These are phyloP conservation scores for Leccinum obscurum DNA, from an alignment of 768 basidiomycete genomes.

Conservation along the genomic window DNA sequence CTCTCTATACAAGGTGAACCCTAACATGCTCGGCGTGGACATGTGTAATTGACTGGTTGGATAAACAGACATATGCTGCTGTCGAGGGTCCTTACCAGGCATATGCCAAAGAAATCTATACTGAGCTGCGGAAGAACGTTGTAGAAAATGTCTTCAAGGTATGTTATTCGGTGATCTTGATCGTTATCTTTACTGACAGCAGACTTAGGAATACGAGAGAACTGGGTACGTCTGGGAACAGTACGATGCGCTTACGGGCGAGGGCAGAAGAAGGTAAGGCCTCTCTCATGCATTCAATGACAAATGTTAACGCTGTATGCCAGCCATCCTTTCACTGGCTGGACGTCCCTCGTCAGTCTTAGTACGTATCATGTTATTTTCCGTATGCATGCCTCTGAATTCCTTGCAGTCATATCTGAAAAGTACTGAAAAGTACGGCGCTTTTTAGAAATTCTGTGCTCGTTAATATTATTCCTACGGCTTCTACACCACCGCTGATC, in stretches of 20 bases:
- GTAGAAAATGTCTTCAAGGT: conserved; percentile 81
- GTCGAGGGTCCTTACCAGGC: conserved; percentile 80
- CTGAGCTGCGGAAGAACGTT: conserved; percentile 76
- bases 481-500: background rate
- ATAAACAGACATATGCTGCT: conserved; percentile 66
- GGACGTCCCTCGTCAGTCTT: conserved; percentile 87
- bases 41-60: conserved; percentile 3
- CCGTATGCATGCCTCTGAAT: conserved; percentile 5
- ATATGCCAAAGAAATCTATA: conserved; percentile 76
- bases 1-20: conserved; percentile 69
- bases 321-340: conserved; percentile 96
- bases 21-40: background rate
- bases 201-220: conserved; percentile 76
- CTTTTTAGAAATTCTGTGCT: background rate
- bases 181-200: conserved; percentile 8
- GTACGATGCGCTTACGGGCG: conserved; percentile 81
- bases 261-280: conserved; percentile 80
- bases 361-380: conserved; percentile 55
- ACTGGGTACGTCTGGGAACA: conserved; percentile 99
- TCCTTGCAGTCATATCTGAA: conserved; percentile 58
- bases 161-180: conserved; percentile 5
- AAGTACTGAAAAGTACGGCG: conserved; percentile 48
- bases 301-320: conserved; percentile 9
- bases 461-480: background rate
- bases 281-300: background rate